These are phyloP conservation scores for Didymella pinodella DNA, from an alignment of 2,329 filamentous ascomycete species.

Conservation along the genomic window DNA sequence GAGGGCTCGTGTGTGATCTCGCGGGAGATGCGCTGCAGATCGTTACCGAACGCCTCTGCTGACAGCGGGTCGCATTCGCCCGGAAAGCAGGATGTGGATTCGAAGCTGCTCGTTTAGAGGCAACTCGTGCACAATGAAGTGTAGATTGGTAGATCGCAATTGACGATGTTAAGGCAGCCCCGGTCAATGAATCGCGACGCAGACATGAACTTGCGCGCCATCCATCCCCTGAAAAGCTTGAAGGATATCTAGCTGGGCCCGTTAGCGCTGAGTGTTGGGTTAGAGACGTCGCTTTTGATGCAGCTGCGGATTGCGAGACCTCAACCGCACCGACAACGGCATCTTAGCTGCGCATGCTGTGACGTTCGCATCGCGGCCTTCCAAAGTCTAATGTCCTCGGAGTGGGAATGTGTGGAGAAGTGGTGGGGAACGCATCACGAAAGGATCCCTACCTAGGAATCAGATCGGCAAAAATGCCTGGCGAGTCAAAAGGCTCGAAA, in stretches of 20 bases:
- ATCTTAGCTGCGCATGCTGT: conserved; percentile 14
- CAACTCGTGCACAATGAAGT: not conserved
- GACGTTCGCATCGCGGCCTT: conserved; percentile 15
- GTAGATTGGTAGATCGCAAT: not conserved
- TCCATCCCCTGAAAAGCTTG: not conserved
- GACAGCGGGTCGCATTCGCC: not conserved
- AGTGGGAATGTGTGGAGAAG: conserved; percentile 16
- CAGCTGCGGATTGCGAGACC: not conserved
- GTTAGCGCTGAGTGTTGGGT: not conserved
- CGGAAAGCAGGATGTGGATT: not conserved
- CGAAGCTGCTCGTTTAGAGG: conserved; percentile 1
- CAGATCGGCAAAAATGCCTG: conserved; percentile 12
- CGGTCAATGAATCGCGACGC: conserved; percentile 1
- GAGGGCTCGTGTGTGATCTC: not conserved
- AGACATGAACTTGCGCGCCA: not conserved
- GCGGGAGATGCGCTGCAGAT: conserved; percentile 1
- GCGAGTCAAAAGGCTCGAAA: conserved; percentile 3
- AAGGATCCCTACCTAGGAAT: conserved; percentile 15
- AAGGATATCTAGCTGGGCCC: not conserved
- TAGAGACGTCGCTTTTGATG: not conserved
- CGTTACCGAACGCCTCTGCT: not conserved
- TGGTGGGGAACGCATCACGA: conserved; percentile 8
- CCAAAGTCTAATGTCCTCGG: conserved; percentile 10
- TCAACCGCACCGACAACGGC: conserved; percentile 1
- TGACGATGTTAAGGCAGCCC: not conserved